Base-by-base conservation (phyloP, 331 rosid species). In the Acacia concinna region DNA sequence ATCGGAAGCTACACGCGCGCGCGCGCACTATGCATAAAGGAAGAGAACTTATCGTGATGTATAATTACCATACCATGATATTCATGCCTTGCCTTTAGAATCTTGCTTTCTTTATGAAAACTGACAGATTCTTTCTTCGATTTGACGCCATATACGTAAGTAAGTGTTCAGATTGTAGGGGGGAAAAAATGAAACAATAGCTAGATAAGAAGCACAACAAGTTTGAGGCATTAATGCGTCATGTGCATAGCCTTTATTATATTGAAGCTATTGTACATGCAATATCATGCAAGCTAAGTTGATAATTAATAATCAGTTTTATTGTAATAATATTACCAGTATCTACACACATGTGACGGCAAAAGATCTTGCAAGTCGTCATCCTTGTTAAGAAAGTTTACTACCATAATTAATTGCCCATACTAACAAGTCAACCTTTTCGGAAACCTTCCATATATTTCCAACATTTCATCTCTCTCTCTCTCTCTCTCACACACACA, bases 121-220 rank as follows among this genome's bases (percentile, higher is more conserved):
- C 77, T 71, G 74, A 67, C 46, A 71, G 81, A 82, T 82, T 85
- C 84, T 82, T 82, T 54, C 89, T 82, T 86, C 56, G 30, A 40
- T 67, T 79, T 59, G 74, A 82, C 84, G 86, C 72, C 68, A 23
- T 23, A 23, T 11, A 27, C 35, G 35, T 15, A 27, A 43, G 35
- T 3, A 32, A 44, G 15, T 38, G 67, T 49, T 69, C 11, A 31
- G 80, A 80, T 38, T 72, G 56, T 13, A 8, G 51, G 32, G 27
- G 51, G 32, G 27, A 40, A 21, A 30, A 68, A 63, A 41, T 31
- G 31, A 71, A 35, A 32, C 18, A 68, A 62, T 5, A 17, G 56
- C n/a, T 18, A 5, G 34, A 46, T 3, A 43, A 78, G 63, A 47
- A 62, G 68, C 13, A 66, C n/a, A 23, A 71, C 63, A 35, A 43